Conservation (phyloP, 2,329 filamentous ascomycete species). For the Diplocarpon rosae region DNA sequence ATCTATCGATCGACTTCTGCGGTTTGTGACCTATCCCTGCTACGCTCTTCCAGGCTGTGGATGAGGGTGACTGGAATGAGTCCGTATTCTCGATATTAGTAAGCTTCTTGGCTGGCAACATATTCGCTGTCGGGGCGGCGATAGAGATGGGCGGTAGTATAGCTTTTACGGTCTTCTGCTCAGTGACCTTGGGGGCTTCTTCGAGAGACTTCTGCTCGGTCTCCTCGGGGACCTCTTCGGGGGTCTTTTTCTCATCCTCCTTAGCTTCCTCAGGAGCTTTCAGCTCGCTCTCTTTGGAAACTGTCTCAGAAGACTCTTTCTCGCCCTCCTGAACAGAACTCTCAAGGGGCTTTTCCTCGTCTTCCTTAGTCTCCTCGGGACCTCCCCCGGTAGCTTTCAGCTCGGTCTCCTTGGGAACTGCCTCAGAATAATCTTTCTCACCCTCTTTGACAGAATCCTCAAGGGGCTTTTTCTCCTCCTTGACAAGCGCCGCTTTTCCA, state of each 20-base stretch:
- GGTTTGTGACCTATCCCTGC: constrained; percentile 1
- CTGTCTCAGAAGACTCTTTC: no score
- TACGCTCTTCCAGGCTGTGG: constrained; percentile 22
- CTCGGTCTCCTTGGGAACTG: no score
- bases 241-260: constrained; percentile 2
- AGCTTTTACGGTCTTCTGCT: background rate
- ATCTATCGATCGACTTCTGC: constrained; percentile 7
- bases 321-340: no score
- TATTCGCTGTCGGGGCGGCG: background rate
- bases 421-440: no score
- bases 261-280: constrained; percentile 8
- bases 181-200: constrained; percentile 5
- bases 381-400: no score
- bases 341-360: no score
- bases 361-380: no score
- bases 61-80: constrained; percentile 22
- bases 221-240: no score
- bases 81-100: constrained; percentile 7
- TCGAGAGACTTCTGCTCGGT: background rate
- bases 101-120: background rate
- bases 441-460: no score
- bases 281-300: no score
- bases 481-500: constrained; percentile 13
- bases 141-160: constrained; percentile 10
- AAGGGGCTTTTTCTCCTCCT: no score